Percentiles rank a stretch among this genome's conserved stretches.
Conservation (phyloP, 2,329 filamentous ascomycete genomes). For the Claviceps africana region DNA sequence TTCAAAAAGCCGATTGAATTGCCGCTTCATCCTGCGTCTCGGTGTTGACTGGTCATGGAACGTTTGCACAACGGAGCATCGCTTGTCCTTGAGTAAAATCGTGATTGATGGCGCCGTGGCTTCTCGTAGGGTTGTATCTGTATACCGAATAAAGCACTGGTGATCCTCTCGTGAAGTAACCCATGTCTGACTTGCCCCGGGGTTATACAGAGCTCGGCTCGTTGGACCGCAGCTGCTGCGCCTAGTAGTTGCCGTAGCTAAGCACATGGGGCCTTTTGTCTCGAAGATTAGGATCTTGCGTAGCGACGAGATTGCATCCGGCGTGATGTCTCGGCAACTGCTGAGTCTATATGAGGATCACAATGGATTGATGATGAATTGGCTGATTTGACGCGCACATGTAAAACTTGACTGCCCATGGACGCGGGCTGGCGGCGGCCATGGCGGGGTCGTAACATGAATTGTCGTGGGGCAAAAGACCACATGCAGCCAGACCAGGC, state of each 20-base stretch:
- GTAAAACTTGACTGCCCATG: too few species aligned
- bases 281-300: background rate
- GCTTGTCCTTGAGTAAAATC: background rate
- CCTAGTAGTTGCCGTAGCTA: background rate
- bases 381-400: too few species aligned
- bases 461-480: background rate
- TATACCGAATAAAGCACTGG: background rate
- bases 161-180: background rate
- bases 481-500: background rate
- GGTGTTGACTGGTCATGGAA: background rate
- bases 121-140: background rate
- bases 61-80: background rate
- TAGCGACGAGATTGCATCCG: background rate
- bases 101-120: background rate
- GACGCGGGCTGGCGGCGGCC: too few species aligned
- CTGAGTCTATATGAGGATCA: too few species aligned
- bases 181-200: background rate
- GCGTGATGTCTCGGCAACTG: too few species aligned
- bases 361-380: too few species aligned
- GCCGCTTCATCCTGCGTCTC: background rate
- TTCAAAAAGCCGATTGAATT: background rate
- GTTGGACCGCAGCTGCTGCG: too few species aligned
- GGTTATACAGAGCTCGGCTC: background rate
- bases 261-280: background rate
- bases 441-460: background rate